Percentiles rank a stretch among this genome's conserved stretches.
These are phyloP conservation scores for Xylaria bambusicola DNA, from an alignment of 495 filamentous ascomycete species.

Conservation along the genomic window DNA sequence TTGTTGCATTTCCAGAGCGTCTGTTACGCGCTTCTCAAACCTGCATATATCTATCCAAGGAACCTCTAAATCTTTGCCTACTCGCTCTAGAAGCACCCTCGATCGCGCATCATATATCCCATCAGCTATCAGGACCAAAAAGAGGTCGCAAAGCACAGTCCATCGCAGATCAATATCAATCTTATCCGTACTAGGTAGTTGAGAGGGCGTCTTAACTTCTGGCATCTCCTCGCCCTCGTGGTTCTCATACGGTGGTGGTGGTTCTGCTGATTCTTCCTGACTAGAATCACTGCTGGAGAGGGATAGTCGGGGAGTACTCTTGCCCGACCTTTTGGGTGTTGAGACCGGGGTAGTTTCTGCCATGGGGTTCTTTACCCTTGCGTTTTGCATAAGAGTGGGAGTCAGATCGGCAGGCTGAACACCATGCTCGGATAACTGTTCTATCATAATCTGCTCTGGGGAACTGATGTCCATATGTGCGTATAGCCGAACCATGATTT, in stretches of 20 bases:
- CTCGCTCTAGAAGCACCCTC: conserved; percentile 78
- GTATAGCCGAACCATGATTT: conserved; percentile 94
- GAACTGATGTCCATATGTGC: conserved; percentile 93
- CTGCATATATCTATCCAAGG: conserved; percentile 91
- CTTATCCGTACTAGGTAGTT: conserved; percentile 76
- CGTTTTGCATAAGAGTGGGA: conserved; percentile 86
- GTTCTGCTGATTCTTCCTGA: conserved; percentile 44
- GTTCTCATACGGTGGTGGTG: conserved; percentile 72
- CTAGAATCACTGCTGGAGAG: conserved; percentile 30
- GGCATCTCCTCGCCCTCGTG: conserved; percentile 70
- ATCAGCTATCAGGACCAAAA: conserved; percentile 92
- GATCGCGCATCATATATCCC: conserved; percentile 91
- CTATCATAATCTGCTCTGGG: conserved; percentile 96
- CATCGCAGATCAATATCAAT: conserved; percentile 96
- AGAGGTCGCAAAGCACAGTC: conserved; percentile 97
- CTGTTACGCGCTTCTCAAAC: conserved; percentile 97
- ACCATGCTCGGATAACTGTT: conserved; percentile 91
- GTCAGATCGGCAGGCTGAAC: conserved; percentile 82
- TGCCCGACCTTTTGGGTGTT: conserved; percentile 28
- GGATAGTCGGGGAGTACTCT: conserved; percentile 21
- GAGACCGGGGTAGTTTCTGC: conserved; percentile 42
- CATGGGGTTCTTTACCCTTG: conserved; percentile 91
- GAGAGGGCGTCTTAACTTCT: conserved; percentile 74
- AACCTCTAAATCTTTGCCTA: conserved; percentile 76
- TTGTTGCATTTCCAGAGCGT: conserved; percentile 97